A percentile compares a stretch with the other conserved stretches of the same genome.
phyloP scores from a whole-genome alignment of 495 filamentous ascomycete genomes.

The Trichodelitschia bisporula region DNA sequence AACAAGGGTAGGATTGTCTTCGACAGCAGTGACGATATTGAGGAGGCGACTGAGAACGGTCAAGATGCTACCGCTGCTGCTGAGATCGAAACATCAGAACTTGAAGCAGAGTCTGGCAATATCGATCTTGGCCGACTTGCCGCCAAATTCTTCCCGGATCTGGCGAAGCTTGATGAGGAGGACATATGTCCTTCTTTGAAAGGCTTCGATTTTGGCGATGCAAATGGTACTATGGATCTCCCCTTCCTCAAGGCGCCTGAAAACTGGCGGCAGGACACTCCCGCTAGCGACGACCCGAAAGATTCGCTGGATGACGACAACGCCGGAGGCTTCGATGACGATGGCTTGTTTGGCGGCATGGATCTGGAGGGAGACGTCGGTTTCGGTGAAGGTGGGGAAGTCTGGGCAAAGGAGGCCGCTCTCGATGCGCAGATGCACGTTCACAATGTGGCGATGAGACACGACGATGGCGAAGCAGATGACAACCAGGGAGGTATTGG shows the following conservation, averaged over 20 bases:
- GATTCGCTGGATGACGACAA: constrained; percentile 72
- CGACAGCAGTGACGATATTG: constrained; percentile 76
- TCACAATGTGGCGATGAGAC: constrained; percentile 20
- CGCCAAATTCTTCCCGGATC: constrained; percentile 65
- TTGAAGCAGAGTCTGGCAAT: constrained; percentile 7
- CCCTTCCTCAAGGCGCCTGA: constrained; percentile 80
- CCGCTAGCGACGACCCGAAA: constrained; percentile 32
- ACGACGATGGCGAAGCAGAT: constrained; percentile 23
- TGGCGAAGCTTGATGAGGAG: constrained; percentile 50
- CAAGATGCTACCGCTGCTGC: constrained; percentile 9
- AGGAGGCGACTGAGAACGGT: constrained; percentile 27
- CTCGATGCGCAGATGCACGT: constrained; percentile 36
- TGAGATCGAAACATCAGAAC: constrained; percentile 17
- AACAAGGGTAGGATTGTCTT: constrained; percentile 82
- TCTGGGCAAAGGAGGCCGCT: constrained; percentile 43
- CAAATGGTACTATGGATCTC: constrained; percentile 62
- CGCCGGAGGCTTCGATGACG: constrained; percentile 58
- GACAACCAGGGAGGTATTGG: constrained; percentile 30
- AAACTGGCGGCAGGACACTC: constrained; percentile 42
- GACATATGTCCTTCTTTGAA: constrained; percentile 92
- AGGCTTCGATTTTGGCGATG: constrained; percentile 69
- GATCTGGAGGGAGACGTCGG: constrained; percentile 40
- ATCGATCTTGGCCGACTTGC: constrained; percentile 57
- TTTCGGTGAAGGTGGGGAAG: constrained; percentile 55
- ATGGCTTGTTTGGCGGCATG: constrained; percentile 45